Base-by-base conservation (phyloP, 306 rosid species). In the Vigna radiata region DNA sequence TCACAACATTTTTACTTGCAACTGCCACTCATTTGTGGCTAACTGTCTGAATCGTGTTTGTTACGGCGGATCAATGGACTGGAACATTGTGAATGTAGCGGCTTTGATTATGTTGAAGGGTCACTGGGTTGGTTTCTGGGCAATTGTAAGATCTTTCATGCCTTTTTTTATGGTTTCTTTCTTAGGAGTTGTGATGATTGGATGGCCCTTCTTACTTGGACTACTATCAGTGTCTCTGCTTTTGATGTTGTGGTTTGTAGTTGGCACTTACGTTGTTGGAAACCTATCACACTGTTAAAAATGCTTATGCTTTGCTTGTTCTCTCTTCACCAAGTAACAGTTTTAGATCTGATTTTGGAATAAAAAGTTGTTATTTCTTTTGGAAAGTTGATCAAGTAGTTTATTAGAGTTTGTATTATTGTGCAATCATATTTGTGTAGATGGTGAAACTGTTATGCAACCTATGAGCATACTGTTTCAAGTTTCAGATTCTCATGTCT, bases 1-100 rank as follows among this genome's bases (percentile, higher is more conserved):
- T 47, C 85, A 96, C 94, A 96, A 96, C 81, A 87, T 90, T 48
- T 92, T 96, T 87, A 96, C 96, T 0, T 96, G 99, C 87, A 96
- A 90, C 89, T 70, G 90, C 73, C 85, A 96, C 82, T 96, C 90
- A 0, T 96, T 91, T 18, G 96, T 81, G 2, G 97, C 96, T 6
- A 88, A 92, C 81, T 83, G 90, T 81, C 84, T 96, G 77, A 96
- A 92, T 70, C 93, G 96, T 76, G 48, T 91, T 1, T 77, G 90
- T 74, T 96, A 91, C 2, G 78, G 87, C 23, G 94, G 96, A 61
- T 92, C 97, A 69, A 88, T 92, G 97, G 77, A 68, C 56, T 96
- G 99, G 99, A 96, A 92, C 88, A 88, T 96, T 97, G 68, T 96
- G 52, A 90, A 68, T 68, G 91, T 92, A 46, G 99, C 87, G 19